phyloP scores from a whole-genome alignment of 306 rosid genomes.

The Echinosophora koreensis region DNA sequence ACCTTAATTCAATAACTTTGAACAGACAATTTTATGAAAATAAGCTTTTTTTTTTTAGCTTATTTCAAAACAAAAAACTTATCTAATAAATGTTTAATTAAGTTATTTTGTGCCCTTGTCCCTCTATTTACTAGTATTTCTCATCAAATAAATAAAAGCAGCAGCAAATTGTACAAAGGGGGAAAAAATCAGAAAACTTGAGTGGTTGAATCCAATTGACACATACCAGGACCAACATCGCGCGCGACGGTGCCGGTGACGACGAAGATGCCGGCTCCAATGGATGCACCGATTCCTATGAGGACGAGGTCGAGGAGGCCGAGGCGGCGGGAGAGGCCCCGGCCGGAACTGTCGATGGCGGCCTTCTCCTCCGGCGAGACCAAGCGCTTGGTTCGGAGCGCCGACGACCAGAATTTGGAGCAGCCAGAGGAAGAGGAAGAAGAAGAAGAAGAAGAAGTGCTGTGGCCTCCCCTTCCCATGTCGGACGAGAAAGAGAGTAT shows the following conservation, averaged over 20 bases:
- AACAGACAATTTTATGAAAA: no score
- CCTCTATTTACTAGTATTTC: no score
- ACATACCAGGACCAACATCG: slow-evolving; percentile 83
- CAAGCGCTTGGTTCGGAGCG: slow-evolving; percentile 71
- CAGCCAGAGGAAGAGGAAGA: slow-evolving; percentile 52
- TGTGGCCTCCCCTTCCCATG: slow-evolving; percentile 55
- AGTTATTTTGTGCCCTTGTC: no score
- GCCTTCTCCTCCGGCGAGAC: slow-evolving; percentile 59
- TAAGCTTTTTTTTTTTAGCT: no score
- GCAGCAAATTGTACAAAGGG: no score
- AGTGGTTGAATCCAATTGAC: background rate
- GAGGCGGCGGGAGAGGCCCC: slow-evolving; percentile 85
- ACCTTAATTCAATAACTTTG: no score
- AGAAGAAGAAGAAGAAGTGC: slow-evolving; percentile 28
- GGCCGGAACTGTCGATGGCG: slow-evolving; percentile 59
- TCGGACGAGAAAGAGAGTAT: background rate
- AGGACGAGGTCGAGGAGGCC: slow-evolving; percentile 87
- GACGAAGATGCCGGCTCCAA: slow-evolving; percentile 93
- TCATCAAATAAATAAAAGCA: background rate
- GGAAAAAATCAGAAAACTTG: background rate
- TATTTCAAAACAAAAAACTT: no score
- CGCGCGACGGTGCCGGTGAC: slow-evolving; percentile 96
- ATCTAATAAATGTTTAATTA: no score
- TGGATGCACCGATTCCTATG: slow-evolving; percentile 92
- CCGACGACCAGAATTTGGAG: slow-evolving; percentile 79